Conservation (phyloP, 1,139 yeast species). For the Geotrichum siamense region DNA sequence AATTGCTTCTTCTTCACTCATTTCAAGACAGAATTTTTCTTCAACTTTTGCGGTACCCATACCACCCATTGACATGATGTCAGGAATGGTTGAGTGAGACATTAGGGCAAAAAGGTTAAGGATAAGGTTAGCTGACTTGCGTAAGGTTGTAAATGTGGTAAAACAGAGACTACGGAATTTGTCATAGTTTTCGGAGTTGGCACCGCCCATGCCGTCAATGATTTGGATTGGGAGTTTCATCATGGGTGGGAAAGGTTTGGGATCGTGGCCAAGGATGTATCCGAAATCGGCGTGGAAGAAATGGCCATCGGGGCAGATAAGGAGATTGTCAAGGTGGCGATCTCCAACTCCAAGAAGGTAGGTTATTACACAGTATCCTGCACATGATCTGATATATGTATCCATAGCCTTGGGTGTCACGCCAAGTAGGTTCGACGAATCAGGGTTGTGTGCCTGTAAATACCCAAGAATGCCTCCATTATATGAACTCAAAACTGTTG, state of each 20-base stretch:
- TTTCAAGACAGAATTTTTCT: conserved; percentile 86
- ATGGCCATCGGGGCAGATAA: conserved; percentile 64
- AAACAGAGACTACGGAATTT: conserved; percentile 89
- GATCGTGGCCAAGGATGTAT: conserved; percentile 90
- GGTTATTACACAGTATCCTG: conserved; percentile 96
- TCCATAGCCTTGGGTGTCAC: conserved; percentile 79
- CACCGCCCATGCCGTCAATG: conserved; percentile 97
- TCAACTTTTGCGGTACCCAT: conserved; percentile 68
- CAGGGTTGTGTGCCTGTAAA: conserved; percentile 60
- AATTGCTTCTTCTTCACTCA: conserved; percentile 94
- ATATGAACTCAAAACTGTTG: conserved; percentile 65
- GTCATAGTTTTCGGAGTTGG: conserved; percentile 73
- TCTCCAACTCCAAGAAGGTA: conserved; percentile 95
- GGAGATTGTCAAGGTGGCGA: conserved; percentile 84
- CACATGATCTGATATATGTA: conserved; percentile 89
- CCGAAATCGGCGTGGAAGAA: conserved; percentile 98
- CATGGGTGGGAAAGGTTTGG: conserved; percentile 96
- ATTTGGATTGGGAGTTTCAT: conserved; percentile 97
- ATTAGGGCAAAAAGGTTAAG: conserved; percentile 85
- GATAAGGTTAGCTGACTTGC: conserved; percentile 85
- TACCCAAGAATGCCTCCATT: conserved; percentile 66
- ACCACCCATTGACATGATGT: conserved; percentile 63
- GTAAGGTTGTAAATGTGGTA: conserved; percentile 81
- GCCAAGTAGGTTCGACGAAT: conserved; percentile 54
- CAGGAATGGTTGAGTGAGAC: conserved; percentile 93